Percentiles rank a stretch among this genome's conserved stretches.
These are phyloP conservation scores for Craterostigma plantagineum DNA, from an alignment of 257 asterid species.

Conservation along the genomic window DNA sequence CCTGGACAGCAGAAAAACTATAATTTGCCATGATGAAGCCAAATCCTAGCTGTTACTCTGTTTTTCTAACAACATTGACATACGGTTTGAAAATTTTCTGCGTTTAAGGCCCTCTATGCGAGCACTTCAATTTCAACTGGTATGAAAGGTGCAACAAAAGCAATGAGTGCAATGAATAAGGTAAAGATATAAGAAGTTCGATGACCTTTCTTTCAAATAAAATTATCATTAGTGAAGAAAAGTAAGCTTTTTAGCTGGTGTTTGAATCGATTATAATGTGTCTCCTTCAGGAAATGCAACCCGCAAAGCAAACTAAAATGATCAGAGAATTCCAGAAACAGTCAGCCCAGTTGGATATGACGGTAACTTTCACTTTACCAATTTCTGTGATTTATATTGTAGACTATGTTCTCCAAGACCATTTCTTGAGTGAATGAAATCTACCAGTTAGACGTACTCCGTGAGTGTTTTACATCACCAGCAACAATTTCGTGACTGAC, in stretches of 20 bases:
- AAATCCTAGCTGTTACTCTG: conserved; percentile 1
- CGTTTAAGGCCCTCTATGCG: conserved; percentile 62
- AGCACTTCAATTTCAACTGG: conserved; percentile 92
- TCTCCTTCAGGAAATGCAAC: conserved; percentile 76
- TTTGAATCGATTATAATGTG: conserved; percentile 3
- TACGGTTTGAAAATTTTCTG: background rate
- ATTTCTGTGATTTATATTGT: too few species aligned
- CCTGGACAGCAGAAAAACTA: too few species aligned
- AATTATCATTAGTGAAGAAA: too few species aligned
- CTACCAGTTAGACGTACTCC: too few species aligned
- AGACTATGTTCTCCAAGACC: too few species aligned
- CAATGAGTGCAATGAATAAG: conserved; percentile 98
- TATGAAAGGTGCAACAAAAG: conserved; percentile 98
- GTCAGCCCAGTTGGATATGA: conserved; percentile 86
- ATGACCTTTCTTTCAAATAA: too few species aligned
- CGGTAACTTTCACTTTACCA: conserved; percentile 22
- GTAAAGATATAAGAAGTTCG: conserved; percentile 15
- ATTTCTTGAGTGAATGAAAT: too few species aligned
- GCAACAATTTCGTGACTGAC: too few species aligned
- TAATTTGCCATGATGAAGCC: too few species aligned
- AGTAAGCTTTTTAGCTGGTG: background rate
- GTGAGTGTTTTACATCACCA: too few species aligned
- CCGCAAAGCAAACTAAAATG: conserved; percentile 83
- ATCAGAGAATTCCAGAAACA: conserved; percentile 82
- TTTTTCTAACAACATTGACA: background rate